Evolutionary conservation across 305 asterid genomes (phyloP).

Genomic region (Plantago rigida): DNA sequence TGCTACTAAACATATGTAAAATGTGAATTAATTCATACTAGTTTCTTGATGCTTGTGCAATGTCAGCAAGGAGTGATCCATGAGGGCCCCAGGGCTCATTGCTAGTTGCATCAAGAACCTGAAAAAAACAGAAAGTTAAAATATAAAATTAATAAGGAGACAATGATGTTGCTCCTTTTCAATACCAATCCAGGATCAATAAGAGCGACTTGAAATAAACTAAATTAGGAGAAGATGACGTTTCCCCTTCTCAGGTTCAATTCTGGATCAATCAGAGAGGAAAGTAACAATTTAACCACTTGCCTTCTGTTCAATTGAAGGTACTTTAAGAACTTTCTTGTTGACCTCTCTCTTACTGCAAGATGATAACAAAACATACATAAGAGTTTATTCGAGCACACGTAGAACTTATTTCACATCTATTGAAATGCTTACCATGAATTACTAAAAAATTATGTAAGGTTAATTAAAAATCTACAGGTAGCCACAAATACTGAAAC

Average conservation of each 20-base stretch:
- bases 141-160: conserved; percentile 4
- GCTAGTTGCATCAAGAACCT: conserved; percentile 98
- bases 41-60: conserved; percentile 83
- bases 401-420: conserved; percentile 12
- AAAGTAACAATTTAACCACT: conserved; percentile 22
- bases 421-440: neutral
- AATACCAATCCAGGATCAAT: neutral
- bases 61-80: conserved; percentile 85
- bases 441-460: too few relatives aligned
- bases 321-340: conserved; percentile 92
- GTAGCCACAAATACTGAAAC: too few relatives aligned
- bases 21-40: conserved; percentile 32
- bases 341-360: conserved; percentile 97
- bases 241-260: too few relatives aligned
- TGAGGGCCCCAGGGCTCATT: conserved; percentile 99
- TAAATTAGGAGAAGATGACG: neutral
- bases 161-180: conserved; percentile 13
- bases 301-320: conserved; percentile 87
- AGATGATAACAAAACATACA: conserved; percentile 26
- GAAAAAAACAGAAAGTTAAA: conserved; percentile 20
- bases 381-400: conserved; percentile 18
- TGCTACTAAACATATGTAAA: conserved; percentile 10
- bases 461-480: too few relatives aligned
- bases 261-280: conserved; percentile 5
- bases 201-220: conserved; percentile 7